These are phyloP conservation scores for Trametes gibbosa DNA, from an alignment of 768 basidiomycete species.

Conservation along the genomic window DNA sequence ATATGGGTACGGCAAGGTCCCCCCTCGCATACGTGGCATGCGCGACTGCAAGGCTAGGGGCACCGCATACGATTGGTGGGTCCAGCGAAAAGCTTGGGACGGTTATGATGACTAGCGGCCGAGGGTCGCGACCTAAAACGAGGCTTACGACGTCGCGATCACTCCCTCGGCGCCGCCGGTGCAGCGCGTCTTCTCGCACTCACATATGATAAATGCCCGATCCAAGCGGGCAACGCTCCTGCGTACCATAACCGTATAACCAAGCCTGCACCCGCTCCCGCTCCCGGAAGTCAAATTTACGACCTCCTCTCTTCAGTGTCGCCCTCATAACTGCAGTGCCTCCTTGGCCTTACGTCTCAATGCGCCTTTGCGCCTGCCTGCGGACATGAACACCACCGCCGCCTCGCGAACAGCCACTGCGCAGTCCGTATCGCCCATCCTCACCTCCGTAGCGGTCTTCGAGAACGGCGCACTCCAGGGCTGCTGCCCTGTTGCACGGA, in stretches of 20 bases:
- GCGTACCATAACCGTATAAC: conserved; percentile 1
- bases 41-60: too few species aligned
- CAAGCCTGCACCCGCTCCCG: not conserved
- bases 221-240: not conserved
- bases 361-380: conserved; percentile 1
- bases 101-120: conserved; percentile 2
- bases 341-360: not conserved
- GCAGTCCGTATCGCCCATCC: conserved; percentile 10
- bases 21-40: too few species aligned
- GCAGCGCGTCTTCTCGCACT: conserved; percentile 3
- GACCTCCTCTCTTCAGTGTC: not conserved
- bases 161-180: conserved; percentile 13
- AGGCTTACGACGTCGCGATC: conserved; percentile 10
- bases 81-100: not conserved
- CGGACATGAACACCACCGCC: conserved; percentile 14
- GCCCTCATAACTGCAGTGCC: not conserved
- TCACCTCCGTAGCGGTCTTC: conserved; percentile 6
- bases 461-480: not conserved
- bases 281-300: not conserved
- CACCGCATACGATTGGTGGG: too few species aligned
- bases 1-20: too few species aligned
- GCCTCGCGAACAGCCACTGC: not conserved
- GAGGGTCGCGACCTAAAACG: not conserved
- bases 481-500: conserved; percentile 6
- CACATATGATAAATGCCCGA: conserved; percentile 9